Evolutionary conservation across 176 grass and related monocot genomes (phyloP), one percentile per base, ranked within the genome.

Genomic region (Stipa capillata): DNA sequence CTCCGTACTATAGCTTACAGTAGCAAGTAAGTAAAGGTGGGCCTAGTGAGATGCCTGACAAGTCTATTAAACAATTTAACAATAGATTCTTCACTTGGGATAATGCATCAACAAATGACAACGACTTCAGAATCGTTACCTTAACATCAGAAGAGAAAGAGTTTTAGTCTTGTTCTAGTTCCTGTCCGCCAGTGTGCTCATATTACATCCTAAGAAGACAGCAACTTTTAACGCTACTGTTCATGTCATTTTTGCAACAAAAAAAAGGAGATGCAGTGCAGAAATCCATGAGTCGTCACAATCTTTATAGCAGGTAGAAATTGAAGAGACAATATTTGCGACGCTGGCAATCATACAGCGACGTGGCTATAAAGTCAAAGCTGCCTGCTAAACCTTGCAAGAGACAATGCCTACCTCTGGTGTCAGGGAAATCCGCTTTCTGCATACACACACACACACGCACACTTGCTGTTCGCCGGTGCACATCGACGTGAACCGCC

Each of bases 401-500:
- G 37, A 24, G 27, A 80, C 35, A 74, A 48, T n/a, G 66, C 35
- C 49, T 67, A 74, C 48, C 10, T 71, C n/a, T n/a, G n/a, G n/a
- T n/a, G 11, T 62, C 69, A 2, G 55, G 20, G 3, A 80, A 74
- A 81, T 49, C 29, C n/a, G n/a, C n/a, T n/a, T n/a, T n/a, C n/a
- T n/a, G n/a, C n/a, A n/a, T n/a, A n/a, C n/a, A n/a, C n/a, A n/a
- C n/a, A n/a, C n/a, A n/a, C n/a, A n/a, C n/a, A n/a, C n/a, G n/a
- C n/a, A n/a, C 4, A 4, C 28, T 39, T 62, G 54, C 53, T 21
- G 57, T n/a, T 79, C 36, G 17, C n/a, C 68, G 58, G 68, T 86
- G 76, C 57, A 65, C 63, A 53, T 64, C 75, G 66, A 44, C 45
- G 56, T 71, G 83, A 79, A 85, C 84, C 13, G 34, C 27, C 13